Evolutionary conservation across 176 grass and related monocot genomes (phyloP), one percentile per base, ranked within the genome.

Genomic region (Pontederia paniculata): DNA sequence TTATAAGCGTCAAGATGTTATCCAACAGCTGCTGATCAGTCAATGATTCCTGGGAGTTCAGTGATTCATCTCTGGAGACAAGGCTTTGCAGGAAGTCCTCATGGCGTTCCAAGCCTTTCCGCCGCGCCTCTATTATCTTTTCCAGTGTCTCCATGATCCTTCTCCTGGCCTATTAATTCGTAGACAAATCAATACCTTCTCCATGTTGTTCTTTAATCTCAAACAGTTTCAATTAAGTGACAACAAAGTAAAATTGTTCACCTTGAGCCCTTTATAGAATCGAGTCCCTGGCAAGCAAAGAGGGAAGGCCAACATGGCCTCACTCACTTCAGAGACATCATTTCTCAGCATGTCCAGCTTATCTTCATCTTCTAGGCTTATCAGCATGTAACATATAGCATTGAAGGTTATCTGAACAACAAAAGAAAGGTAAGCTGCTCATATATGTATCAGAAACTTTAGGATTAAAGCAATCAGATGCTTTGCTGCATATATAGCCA

Each of bases 1-100:
- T 96, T 58, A 96, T 86, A 44, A 96, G 82, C 49, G 90, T 89
- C 54, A 96, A 68, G 45, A 96, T 89, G 72, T 96, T 96, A 8
- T 96, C 90, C 13, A 71, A 14, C 51, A 96, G 89, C 64, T 86
- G 90, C 41, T 86, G 68, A 37, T 96, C 90, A 4, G 70, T 80
- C 21, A 80, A 25, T 18, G 66, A 12, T 62, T 84, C 80, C 9
- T 62, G 60, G 25, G 45, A 25, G 6, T 23, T 37, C 28, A 37
- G 14, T 1, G 71, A 76, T 66, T 75, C 60, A 44, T 58, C 48
- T 23, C 45, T 75, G 28, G 44, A n/a, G 49, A 85, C 50, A 52
- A 95, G 75, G 76, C 17, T 51, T 45, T 95, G 84, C 50, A 95
- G 80, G 31, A 95, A 88, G 72, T 95, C 89, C 5, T 65, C 44